Evolutionary conservation across 371 early-diverging fungal genomes (phyloP).

Genomic region (Thermomucor indicae-seudaticae): DNA sequence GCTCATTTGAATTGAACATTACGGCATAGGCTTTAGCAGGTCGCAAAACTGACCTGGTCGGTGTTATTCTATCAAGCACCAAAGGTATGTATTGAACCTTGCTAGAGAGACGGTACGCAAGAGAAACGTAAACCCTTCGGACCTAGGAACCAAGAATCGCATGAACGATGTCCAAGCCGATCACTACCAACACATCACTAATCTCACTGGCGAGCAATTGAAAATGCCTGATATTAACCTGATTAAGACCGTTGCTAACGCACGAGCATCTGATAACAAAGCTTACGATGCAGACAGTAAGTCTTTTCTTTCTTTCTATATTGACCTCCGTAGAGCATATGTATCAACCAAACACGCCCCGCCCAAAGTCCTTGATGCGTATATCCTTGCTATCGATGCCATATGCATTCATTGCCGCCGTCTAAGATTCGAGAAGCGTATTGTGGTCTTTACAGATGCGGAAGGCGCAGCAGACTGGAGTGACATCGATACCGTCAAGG

Average conservation of each 20-base stretch:
- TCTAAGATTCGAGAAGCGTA: slow-evolving; percentile 61
- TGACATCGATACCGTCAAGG: slow-evolving; percentile 38
- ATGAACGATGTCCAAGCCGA: too few relatives aligned
- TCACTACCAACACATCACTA: slow-evolving; percentile 38
- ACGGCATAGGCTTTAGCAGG: slow-evolving; percentile 20
- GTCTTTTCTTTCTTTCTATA: too few relatives aligned
- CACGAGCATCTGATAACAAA: slow-evolving; percentile 27
- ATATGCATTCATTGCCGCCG: slow-evolving; percentile 53
- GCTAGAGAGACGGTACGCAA: too few relatives aligned
- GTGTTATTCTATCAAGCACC: slow-evolving; percentile 33
- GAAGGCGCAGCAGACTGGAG: slow-evolving; percentile 43
- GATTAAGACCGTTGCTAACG: slow-evolving; percentile 17
- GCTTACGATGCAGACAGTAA: slow-evolving; percentile 32
- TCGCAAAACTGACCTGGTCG: slow-evolving; percentile 35
- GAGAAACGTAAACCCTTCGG: too few relatives aligned
- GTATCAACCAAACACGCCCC: too few relatives aligned
- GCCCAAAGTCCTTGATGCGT: slow-evolving; percentile 52
- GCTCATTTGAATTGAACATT: slow-evolving; percentile 7
- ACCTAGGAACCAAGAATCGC: too few relatives aligned
- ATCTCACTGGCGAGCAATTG: too few relatives aligned
- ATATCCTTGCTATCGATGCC: slow-evolving; percentile 59
- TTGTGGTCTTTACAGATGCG: slow-evolving; percentile 64
- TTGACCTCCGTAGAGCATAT: too few relatives aligned
- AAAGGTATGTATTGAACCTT: slow-evolving; percentile 23
- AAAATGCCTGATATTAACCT: slow-evolving; percentile 15